Evolutionary conservation across 2,329 filamentous ascomycete genomes (phyloP).

Genomic region (Ophiostoma australiae): DNA sequence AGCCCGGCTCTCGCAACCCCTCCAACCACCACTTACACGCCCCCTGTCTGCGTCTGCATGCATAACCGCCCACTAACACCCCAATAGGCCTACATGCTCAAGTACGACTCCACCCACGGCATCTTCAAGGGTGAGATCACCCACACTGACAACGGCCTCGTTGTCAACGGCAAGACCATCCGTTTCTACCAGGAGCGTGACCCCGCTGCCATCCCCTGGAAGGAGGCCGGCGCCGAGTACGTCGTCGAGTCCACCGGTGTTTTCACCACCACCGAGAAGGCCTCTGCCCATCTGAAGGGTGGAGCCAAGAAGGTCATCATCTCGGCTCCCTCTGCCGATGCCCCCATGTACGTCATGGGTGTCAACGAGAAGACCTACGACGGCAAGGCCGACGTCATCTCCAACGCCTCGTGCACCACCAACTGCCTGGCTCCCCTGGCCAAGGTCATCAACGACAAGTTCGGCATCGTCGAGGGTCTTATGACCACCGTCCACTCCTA

Average conservation of each 20-base stretch:
- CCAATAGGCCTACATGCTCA: slow-evolving; percentile 92
- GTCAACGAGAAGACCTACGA: slow-evolving; percentile 96
- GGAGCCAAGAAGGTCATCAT: slow-evolving; percentile 98
- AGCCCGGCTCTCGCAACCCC: not conserved
- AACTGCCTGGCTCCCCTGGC: slow-evolving; percentile 99
- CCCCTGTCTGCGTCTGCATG: not conserved
- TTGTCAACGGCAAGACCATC: slow-evolving; percentile 91
- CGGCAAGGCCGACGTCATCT: slow-evolving; percentile 85
- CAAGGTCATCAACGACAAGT: slow-evolving; percentile 99
- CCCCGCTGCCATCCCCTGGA: slow-evolving; percentile 86
- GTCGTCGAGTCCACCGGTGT: slow-evolving; percentile 97
- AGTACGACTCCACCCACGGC: slow-evolving; percentile 97
- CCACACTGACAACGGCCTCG: slow-evolving; percentile 64
- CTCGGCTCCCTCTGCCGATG: slow-evolving; percentile 88
- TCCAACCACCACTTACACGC: slow-evolving; percentile 1
- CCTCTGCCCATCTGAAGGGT: slow-evolving; percentile 86
- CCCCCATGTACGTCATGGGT: slow-evolving; percentile 99
- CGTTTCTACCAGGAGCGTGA: slow-evolving; percentile 92
- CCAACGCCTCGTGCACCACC: slow-evolving; percentile 99
- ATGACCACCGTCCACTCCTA: slow-evolving; percentile 99
- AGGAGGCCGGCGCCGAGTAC: slow-evolving; percentile 81
- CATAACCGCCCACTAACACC: slow-evolving; percentile 13
- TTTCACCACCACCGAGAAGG: slow-evolving; percentile 98
- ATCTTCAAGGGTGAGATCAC: slow-evolving; percentile 88
- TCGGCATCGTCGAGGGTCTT: slow-evolving; percentile 92